Evolutionary conservation across 371 early-diverging fungal genomes (phyloP).

Genomic region (Mucor piriformis): DNA sequence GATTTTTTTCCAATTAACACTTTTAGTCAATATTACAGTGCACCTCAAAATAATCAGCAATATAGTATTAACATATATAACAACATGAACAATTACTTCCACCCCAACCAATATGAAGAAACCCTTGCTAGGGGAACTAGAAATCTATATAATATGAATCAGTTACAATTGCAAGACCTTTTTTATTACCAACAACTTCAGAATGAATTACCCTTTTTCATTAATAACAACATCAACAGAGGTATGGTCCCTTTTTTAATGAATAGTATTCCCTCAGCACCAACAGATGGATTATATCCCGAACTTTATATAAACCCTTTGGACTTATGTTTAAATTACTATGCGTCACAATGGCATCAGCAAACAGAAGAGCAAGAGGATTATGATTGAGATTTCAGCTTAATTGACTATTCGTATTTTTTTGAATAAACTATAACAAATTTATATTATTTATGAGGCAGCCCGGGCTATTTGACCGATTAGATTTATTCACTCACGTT

Average conservation of each 20-base stretch:
- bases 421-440: no score
- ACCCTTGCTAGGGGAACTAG: neutral
- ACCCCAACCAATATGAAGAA: neutral
- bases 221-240: neutral
- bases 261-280: neutral
- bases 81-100: neutral
- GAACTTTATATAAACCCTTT: neutral
- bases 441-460: no score
- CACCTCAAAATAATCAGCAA: neutral
- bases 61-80: conserved; percentile 1
- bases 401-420: no score
- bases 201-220: neutral
- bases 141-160: neutral
- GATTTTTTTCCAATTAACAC: neutral
- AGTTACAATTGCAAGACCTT: neutral
- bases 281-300: neutral
- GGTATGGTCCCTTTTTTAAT: neutral
- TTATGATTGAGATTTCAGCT: neutral
- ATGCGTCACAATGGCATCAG: neutral
- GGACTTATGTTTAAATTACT: neutral
- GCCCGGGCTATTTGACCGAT: no score
- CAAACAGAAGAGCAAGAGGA: neutral
- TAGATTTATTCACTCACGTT: no score
- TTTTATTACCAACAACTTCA: neutral
- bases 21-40: neutral